Evolutionary conservation across 2,329 filamentous ascomycete species (phyloP).

Genomic region (Penicillium sp.): DNA sequence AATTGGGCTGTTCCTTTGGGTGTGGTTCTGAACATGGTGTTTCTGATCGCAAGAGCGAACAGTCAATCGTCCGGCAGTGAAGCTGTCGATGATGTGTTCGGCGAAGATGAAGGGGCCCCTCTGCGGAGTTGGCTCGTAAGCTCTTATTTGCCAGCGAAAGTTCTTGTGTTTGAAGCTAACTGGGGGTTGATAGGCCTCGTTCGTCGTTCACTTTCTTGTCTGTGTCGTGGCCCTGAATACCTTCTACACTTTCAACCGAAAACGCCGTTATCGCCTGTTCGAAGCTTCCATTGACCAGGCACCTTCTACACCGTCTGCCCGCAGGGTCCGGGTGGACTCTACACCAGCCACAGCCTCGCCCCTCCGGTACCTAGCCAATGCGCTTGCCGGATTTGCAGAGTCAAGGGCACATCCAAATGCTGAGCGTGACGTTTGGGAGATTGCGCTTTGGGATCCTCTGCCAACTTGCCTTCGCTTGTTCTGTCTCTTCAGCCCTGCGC

Average conservation of each 20-base stretch:
- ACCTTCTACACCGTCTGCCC: slow-evolving; percentile 81
- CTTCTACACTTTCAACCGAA: slow-evolving; percentile 78
- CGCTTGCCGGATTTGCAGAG: slow-evolving; percentile 75
- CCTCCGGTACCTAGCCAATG: slow-evolving; percentile 71
- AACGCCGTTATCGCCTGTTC: slow-evolving; percentile 88
- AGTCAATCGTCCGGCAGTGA: slow-evolving; percentile 57
- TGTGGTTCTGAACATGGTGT: slow-evolving; percentile 74
- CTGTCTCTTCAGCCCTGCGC: slow-evolving; percentile 89
- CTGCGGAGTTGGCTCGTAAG: slow-evolving; percentile 72
- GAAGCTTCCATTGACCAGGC: slow-evolving; percentile 78
- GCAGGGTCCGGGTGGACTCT: slow-evolving; percentile 85
- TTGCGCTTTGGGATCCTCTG: slow-evolving; percentile 90
- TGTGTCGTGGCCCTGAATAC: slow-evolving; percentile 75
- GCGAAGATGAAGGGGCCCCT: slow-evolving; percentile 65
- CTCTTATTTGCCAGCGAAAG: slow-evolving; percentile 15
- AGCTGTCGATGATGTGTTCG: slow-evolving; percentile 80
- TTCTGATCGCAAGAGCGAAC: slow-evolving; percentile 84
- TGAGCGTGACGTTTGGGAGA: slow-evolving; percentile 88
- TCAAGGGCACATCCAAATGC: slow-evolving; percentile 78
- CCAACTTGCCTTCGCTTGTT: slow-evolving; percentile 82
- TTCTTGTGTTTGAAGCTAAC: slow-evolving; percentile 12
- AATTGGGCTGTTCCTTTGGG: slow-evolving; percentile 77
- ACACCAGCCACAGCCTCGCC: slow-evolving; percentile 79
- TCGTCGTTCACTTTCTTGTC: slow-evolving; percentile 73
- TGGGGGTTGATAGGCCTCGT: slow-evolving; percentile 60